phyloP scores from a whole-genome alignment of 441 rosid species.

The Corymbia calophylla region DNA sequence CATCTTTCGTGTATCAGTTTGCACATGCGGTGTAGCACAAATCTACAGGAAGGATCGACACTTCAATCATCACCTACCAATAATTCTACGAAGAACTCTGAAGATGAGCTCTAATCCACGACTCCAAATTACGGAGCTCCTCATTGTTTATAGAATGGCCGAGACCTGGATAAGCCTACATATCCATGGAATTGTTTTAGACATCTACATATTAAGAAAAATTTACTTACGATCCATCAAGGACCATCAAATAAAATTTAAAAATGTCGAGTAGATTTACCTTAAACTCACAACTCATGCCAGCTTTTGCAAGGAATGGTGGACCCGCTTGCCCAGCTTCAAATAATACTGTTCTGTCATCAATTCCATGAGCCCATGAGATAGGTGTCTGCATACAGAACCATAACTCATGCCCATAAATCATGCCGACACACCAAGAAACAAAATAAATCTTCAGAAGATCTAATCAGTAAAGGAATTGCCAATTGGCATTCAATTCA shows the following conservation, averaged over 20 bases:
- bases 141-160: conserved; percentile 48
- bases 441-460: not conserved
- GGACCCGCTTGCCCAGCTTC: conserved; percentile 87
- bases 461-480: not conserved
- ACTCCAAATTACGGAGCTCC: conserved; percentile 51
- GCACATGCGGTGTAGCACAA: not conserved
- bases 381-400: conserved; percentile 54
- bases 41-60: not conserved
- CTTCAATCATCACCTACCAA: not conserved
- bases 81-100: conserved; percentile 33
- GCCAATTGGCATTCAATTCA: not conserved
- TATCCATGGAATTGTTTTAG: not conserved
- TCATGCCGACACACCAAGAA: not conserved
- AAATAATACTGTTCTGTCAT: conserved; percentile 59
- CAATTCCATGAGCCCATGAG: conserved; percentile 72
- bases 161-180: conserved; percentile 67
- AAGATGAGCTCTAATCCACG: conserved; percentile 62
- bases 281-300: conserved; percentile 70
- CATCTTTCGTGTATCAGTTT: not conserved
- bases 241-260: not conserved
- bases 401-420: not conserved
- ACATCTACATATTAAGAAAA: not conserved
- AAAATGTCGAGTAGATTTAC: conserved; percentile 17
- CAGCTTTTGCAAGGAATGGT: conserved; percentile 64
- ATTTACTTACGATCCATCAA: not conserved